These are phyloP conservation scores for Taphrina wiesneri DNA, from an alignment of 1,139 yeast species.

Conservation along the genomic window DNA sequence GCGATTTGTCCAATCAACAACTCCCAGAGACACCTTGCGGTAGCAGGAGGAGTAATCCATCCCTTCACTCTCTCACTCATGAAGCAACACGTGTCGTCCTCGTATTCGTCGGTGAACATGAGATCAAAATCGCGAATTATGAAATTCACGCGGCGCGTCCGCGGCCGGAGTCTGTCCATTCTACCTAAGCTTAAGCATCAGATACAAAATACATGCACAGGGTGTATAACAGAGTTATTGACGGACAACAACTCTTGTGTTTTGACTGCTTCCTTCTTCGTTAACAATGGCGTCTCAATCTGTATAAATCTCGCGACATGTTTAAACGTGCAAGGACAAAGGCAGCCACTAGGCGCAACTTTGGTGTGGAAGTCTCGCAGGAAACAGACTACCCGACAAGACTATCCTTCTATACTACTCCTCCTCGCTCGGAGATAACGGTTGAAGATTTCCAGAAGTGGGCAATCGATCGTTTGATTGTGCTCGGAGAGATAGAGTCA, in stretches of 20 bases:
- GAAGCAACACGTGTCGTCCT: not conserved
- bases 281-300: not conserved
- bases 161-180: too few relatives aligned
- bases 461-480: slow-evolving; percentile 89
- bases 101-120: not conserved
- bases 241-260: too few relatives aligned
- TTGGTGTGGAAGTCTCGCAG: slow-evolving; percentile 48
- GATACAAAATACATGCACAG: too few relatives aligned
- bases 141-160: not conserved
- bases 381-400: slow-evolving; percentile 53
- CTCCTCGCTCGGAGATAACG: slow-evolving; percentile 83
- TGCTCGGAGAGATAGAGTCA: slow-evolving; percentile 81
- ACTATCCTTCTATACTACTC: slow-evolving; percentile 66
- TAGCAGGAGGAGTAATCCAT: too few relatives aligned
- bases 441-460: slow-evolving; percentile 88
- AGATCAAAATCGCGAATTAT: not conserved
- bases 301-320: slow-evolving; percentile 8
- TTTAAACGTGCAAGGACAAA: slow-evolving; percentile 42
- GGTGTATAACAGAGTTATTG: too few relatives aligned
- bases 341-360: slow-evolving; percentile 59
- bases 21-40: too few relatives aligned
- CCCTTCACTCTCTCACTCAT: not conserved
- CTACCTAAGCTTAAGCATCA: too few relatives aligned
- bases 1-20: too few relatives aligned
- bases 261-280: too few relatives aligned